phyloP scores from a whole-genome alignment of 2,329 filamentous ascomycete species.

The Colletotrichum spinosum region DNA sequence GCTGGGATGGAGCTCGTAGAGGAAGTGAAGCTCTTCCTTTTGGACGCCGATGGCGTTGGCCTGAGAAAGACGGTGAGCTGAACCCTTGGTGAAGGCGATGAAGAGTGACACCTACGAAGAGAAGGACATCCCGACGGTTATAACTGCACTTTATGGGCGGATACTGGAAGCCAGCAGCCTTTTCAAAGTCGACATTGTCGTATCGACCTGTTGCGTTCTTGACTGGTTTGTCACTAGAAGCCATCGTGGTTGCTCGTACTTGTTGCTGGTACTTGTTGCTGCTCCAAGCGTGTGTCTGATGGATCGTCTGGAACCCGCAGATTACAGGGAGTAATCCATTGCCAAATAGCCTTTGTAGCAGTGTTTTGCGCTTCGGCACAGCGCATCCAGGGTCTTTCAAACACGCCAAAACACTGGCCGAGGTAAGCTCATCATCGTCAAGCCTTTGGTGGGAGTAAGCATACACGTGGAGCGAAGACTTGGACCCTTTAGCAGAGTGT shows the following conservation, averaged over 20 bases:
- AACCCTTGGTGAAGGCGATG: background rate
- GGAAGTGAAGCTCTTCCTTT: conserved; percentile 55
- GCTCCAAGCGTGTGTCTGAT: background rate
- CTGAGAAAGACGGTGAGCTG: conserved; percentile 36
- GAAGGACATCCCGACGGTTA: conserved; percentile 55
- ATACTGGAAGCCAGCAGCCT: conserved; percentile 51
- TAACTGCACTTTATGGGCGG: conserved; percentile 53
- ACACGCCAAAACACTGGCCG: no score
- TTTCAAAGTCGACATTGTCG: conserved; percentile 55
- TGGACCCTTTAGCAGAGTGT: conserved; percentile 4
- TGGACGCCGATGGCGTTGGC: conserved; percentile 53
- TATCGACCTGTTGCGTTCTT: conserved; percentile 53
- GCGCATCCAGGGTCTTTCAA: no score
- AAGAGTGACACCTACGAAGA: conserved; percentile 46
- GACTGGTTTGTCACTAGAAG: conserved; percentile 44
- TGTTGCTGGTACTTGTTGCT: background rate
- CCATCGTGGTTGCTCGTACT: conserved; percentile 18
- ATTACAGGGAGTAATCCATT: no score
- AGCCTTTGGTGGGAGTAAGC: background rate
- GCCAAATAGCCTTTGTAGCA: no score
- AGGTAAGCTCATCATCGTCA: background rate
- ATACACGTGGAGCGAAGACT: background rate
- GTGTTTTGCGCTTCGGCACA: no score
- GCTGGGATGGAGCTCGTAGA: conserved; percentile 56
- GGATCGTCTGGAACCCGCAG: background rate